phyloP scores from a whole-genome alignment of 129 eudicot genomes.

The Saposhnikovia divaricata region DNA sequence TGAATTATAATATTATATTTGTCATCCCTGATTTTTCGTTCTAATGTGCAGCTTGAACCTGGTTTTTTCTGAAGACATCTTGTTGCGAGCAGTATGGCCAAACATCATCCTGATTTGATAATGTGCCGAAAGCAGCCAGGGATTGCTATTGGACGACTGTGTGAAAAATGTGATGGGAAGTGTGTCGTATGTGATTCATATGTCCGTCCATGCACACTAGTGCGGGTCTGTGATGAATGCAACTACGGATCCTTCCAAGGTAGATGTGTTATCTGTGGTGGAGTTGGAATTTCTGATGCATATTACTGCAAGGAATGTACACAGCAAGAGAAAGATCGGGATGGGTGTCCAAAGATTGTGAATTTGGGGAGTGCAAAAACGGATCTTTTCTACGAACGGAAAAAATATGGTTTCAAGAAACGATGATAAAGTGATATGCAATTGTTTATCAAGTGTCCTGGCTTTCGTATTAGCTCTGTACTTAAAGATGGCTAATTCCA shows the following conservation, averaged over 20 bases:
- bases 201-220: constrained; percentile 81
- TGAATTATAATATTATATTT: background rate
- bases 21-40: background rate
- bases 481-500: background rate
- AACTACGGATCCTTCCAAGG: constrained; percentile 80
- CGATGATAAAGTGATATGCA: constrained; percentile 10
- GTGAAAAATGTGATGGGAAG: constrained; percentile 76
- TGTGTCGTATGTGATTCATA: constrained; percentile 71
- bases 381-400: constrained; percentile 59
- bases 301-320: constrained; percentile 80
- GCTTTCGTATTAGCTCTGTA: background rate
- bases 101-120: constrained; percentile 82
- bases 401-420: constrained; percentile 73
- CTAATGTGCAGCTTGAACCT: background rate
- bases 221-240: constrained; percentile 73
- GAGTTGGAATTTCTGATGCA: constrained; percentile 84
- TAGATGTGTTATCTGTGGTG: constrained; percentile 79
- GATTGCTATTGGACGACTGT: constrained; percentile 67
- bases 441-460: background rate
- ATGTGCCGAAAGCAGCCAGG: constrained; percentile 90
- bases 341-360: constrained; percentile 80
- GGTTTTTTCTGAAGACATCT: background rate
- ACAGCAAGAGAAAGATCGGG: constrained; percentile 74
- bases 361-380: constrained; percentile 80
- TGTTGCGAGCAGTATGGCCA: constrained; percentile 40